Evolutionary conservation across 768 basidiomycete species (phyloP).

Genomic region (Auriculariales sp.): DNA sequence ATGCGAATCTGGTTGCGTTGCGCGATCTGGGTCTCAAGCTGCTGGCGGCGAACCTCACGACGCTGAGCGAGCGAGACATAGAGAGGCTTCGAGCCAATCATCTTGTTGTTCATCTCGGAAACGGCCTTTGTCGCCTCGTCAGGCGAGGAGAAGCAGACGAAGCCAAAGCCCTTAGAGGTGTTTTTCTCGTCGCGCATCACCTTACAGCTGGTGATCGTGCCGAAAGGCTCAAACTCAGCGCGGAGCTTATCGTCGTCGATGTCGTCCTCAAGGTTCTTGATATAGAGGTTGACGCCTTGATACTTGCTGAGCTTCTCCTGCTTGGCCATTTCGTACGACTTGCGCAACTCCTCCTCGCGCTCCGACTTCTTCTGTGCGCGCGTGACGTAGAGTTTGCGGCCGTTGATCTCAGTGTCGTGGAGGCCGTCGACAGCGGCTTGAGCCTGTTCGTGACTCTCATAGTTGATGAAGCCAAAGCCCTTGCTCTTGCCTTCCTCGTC

Average conservation of each 20-base stretch:
- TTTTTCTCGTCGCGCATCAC: conserved; percentile 97
- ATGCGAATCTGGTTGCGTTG: conserved; percentile 95
- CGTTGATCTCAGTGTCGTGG: conserved; percentile 71
- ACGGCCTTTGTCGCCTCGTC: conserved; percentile 99
- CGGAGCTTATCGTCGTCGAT: conserved; percentile 96
- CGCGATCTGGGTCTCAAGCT: conserved; percentile 96
- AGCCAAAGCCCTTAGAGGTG: conserved; percentile 91
- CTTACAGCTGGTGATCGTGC: conserved; percentile 95
- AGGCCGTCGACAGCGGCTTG: conserved; percentile 78
- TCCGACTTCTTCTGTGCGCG: conserved; percentile 98
- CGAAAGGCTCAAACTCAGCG: conserved; percentile 91
- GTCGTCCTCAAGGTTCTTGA: conserved; percentile 99
- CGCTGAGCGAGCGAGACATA: conserved; percentile 98
- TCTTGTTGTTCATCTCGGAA: conserved; percentile 99
- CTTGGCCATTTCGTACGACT: conserved; percentile 87
- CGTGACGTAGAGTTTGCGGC: conserved; percentile 86
- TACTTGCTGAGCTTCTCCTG: conserved; percentile 97
- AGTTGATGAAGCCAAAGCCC: conserved; percentile 99
- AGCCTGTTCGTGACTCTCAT: conserved; percentile 82
- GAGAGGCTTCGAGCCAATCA: conserved; percentile 95
- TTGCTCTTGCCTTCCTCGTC: conserved; percentile 89
- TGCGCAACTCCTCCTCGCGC: conserved; percentile 91
- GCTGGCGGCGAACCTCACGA: conserved; percentile 93
- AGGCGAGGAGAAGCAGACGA: conserved; percentile 96
- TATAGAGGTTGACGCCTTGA: conserved; percentile 96